Evolutionary conservation across 768 basidiomycete species (phyloP), one percentile per base, ranked within the genome.

Genomic region (Suillus lakei): DNA sequence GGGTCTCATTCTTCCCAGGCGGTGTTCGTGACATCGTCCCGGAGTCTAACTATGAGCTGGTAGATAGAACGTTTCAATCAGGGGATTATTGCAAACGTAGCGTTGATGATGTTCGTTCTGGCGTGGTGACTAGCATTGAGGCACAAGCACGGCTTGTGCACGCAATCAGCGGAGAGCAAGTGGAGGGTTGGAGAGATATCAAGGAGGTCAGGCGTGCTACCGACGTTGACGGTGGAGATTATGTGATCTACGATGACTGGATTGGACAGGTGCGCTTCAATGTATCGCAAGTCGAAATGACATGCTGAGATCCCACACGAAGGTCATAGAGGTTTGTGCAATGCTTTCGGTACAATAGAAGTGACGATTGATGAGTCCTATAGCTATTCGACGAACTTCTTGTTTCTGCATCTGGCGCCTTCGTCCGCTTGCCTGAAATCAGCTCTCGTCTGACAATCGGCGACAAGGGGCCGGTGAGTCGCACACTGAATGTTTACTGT

Each of bases 361-460:
- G n/a, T 43, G 39, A 64, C 16, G 32, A 59, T 26, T 34, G 21
- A 58, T 73, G 60, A 75, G 32, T 64, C 61, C 36, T 21, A 28
- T 64, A 95, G 95, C 84, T 95, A 63, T 95, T 91, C 68, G 94
- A 96, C 70, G 93, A 95, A 80, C 86, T 89, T 23, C 81, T 91
- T 46, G 84, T 94, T 23, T 87, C 95, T 72, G 80, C 86, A n/a
- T 78, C 85, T n/a, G 82, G 80, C 39, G 86, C 87, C 16, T 82
- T 93, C n/a, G 84, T 93, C 59, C 83, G 88, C 62, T 77, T 96
- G 36, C 90, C 91, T 6, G 93, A 95, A 70, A 80, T 95, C 46
- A 88, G 91, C 65, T 91, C 91, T 28, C 86, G 89, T 26, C 82
- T 95, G 36, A 82, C 83, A 46, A 85, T 94, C 8, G 94, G 94